These are phyloP conservation scores for Hammondia hammondi DNA, from an alignment of 169 alveolate species.

Conservation along the genomic window DNA sequence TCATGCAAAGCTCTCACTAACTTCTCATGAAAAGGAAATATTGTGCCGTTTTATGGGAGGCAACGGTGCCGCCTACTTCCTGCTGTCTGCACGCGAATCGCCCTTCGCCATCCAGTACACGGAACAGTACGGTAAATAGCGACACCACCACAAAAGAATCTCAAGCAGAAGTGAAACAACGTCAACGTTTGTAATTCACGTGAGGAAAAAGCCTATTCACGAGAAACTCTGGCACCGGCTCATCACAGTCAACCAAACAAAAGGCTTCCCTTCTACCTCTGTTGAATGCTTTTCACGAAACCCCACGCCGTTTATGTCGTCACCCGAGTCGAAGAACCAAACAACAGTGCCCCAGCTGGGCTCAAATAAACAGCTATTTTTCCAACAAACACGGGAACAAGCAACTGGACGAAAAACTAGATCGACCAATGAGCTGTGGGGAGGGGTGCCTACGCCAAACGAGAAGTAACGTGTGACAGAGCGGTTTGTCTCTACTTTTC, in stretches of 20 bases:
- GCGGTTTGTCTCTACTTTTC: constrained; percentile 1
- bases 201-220: neutral
- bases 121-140: neutral
- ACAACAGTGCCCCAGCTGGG: neutral
- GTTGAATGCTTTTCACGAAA: neutral
- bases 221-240: neutral
- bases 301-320: neutral
- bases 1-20: too few species aligned
- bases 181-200: neutral
- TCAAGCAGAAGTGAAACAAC: neutral
- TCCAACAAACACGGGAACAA: neutral
- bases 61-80: neutral
- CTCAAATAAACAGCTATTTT: neutral
- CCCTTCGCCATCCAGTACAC: neutral
- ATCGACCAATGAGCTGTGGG: neutral
- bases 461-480: neutral
- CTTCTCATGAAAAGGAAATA: too few species aligned
- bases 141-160: neutral
- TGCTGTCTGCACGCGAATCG: neutral
- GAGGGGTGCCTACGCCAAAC: neutral
- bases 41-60: too few species aligned
- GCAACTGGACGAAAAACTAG: neutral
- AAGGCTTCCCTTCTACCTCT: neutral
- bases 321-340: neutral
- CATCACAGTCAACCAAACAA: neutral